Conservation (phyloP, 2,329 filamentous ascomycete species). For the Colletotrichum sidae region DNA sequence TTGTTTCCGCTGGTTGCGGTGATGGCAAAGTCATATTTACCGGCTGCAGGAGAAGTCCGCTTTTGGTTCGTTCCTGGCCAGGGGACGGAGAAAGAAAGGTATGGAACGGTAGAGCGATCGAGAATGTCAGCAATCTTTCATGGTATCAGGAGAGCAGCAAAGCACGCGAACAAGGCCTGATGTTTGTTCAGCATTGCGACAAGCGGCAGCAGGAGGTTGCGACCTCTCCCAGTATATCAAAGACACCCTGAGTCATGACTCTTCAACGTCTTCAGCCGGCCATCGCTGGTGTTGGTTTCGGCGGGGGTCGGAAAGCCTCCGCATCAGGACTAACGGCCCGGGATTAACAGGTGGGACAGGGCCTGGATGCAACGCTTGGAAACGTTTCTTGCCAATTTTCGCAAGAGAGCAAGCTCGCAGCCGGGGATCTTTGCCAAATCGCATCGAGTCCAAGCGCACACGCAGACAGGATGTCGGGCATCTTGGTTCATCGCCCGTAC, state of each 20-base stretch:
- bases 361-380: slow-evolving; percentile 1
- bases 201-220: background rate
- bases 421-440: too few species aligned
- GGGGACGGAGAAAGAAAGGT: background rate
- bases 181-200: background rate
- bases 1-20: slow-evolving; percentile 10
- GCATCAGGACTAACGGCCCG: background rate
- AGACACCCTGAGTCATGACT: slow-evolving; percentile 8
- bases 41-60: background rate
- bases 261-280: slow-evolving; percentile 9
- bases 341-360: too few species aligned
- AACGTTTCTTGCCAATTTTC: slow-evolving; percentile 1
- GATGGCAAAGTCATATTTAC: background rate
- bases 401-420: background rate
- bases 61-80: background rate
- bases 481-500: too few species aligned
- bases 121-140: too few species aligned
- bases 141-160: too few species aligned
- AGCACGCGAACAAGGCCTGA: too few species aligned
- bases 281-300: slow-evolving; percentile 14
- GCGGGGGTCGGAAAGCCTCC: slow-evolving; percentile 9
- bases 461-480: too few species aligned
- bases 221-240: background rate
- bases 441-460: too few species aligned
- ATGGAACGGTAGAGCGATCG: too few species aligned